Evolutionary conservation across 805 yeast species (phyloP).

Genomic region (Saturnispora dispora): DNA sequence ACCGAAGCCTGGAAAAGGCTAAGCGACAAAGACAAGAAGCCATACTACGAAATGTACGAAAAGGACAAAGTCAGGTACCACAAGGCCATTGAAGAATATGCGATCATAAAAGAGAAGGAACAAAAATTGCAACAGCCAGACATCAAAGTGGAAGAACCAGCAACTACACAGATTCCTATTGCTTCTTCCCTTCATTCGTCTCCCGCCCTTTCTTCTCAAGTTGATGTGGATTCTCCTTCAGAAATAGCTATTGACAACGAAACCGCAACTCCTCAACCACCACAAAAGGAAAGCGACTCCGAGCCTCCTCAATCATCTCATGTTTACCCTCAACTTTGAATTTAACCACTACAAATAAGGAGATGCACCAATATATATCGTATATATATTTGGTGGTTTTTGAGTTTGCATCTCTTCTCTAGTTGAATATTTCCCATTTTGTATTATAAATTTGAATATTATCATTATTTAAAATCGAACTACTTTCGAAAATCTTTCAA

Average conservation of each 20-base stretch:
- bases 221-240: not conserved
- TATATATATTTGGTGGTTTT: not conserved
- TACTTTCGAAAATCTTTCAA: not conserved
- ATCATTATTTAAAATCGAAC: not conserved
- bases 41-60: slow-evolving; percentile 66
- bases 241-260: not conserved
- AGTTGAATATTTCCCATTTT: not conserved
- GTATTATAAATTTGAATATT: not conserved
- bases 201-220: not conserved
- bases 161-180: not conserved
- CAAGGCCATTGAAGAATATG: slow-evolving; percentile 51
- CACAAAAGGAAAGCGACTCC: not conserved
- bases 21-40: slow-evolving; percentile 58
- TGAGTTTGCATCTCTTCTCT: not conserved
- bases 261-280: not conserved
- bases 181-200: not conserved
- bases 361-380: not conserved
- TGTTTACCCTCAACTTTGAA: slow-evolving; percentile 1
- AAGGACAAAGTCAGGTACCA: slow-evolving; percentile 71
- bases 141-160: not conserved
- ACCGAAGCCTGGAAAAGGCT: slow-evolving; percentile 81
- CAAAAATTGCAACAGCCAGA: slow-evolving; percentile 5
- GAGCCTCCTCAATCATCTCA: not conserved
- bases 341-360: not conserved
- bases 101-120: slow-evolving; percentile 20